Conservation (phyloP, 2,329 filamentous ascomycete species). For the Chaetoscypha palmicola region DNA sequence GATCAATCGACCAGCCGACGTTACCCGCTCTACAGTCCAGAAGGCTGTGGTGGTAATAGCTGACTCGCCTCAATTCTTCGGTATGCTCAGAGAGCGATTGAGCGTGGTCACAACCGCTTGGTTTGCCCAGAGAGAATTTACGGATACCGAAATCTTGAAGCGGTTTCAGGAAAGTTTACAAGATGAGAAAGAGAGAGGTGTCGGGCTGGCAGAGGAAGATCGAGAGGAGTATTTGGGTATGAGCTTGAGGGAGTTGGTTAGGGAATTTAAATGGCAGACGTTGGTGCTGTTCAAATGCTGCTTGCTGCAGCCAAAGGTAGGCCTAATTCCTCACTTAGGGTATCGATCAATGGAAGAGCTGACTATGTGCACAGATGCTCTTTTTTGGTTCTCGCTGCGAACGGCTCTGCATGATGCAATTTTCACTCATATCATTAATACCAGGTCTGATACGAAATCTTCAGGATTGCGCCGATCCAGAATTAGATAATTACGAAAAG, state of each 20-base stretch:
- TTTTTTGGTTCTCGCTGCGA: constrained; percentile 98
- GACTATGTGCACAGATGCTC: constrained; percentile 63
- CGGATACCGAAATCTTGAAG: constrained; percentile 81
- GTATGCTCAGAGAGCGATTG: constrained; percentile 81
- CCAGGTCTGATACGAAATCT: constrained; percentile 84
- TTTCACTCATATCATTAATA: constrained; percentile 90
- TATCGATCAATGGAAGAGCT: constrained; percentile 5
- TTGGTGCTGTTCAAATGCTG: constrained; percentile 90
- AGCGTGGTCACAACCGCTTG: constrained; percentile 88
- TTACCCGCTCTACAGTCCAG: constrained; percentile 95
- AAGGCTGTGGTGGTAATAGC: constrained; percentile 96
- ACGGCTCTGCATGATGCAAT: constrained; percentile 95
- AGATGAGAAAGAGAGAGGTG: constrained; percentile 58
- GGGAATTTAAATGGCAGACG: constrained; percentile 92
- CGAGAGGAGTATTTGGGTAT: constrained; percentile 81
- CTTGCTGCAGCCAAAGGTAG: constrained; percentile 87
- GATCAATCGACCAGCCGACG: constrained; percentile 72
- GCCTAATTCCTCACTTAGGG: background rate
- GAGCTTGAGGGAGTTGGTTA: constrained; percentile 84
- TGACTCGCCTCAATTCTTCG: constrained; percentile 83
- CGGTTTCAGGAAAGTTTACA: constrained; percentile 85
- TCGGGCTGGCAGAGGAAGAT: constrained; percentile 56
- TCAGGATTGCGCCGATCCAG: constrained; percentile 94
- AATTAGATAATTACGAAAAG: constrained; percentile 76
- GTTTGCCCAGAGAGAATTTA: constrained; percentile 93